Evolutionary conservation across 2,329 filamentous ascomycete genomes (phyloP).

Genomic region (Helicocarpus griseus): DNA sequence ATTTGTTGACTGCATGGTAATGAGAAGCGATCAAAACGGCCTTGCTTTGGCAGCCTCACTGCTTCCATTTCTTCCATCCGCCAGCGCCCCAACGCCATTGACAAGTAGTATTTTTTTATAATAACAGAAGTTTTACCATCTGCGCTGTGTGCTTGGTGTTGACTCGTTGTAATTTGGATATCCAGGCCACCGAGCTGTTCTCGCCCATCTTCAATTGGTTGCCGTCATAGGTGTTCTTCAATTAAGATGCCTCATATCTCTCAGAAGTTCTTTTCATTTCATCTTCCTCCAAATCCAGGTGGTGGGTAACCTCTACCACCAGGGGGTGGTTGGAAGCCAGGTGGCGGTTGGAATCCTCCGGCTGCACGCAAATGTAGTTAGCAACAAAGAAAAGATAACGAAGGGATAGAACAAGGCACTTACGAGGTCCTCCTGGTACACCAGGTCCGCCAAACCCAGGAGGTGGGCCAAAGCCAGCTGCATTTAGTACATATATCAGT

Average conservation of each 20-base stretch:
- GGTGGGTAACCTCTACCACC: slow-evolving; percentile 44
- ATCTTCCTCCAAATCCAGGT: slow-evolving; percentile 39
- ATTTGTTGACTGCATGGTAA: background rate
- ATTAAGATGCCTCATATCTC: background rate
- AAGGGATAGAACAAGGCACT: slow-evolving; percentile 20
- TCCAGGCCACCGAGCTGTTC: background rate
- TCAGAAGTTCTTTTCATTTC: slow-evolving; percentile 12
- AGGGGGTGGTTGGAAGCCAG: slow-evolving; percentile 66
- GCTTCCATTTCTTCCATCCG: slow-evolving; percentile 23
- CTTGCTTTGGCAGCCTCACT: slow-evolving; percentile 10
- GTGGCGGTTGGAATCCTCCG: slow-evolving; percentile 48
- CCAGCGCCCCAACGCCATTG: slow-evolving; percentile 34
- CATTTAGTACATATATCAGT: slow-evolving; percentile 13
- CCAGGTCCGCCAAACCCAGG: slow-evolving; percentile 38
- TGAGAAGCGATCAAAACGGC: background rate
- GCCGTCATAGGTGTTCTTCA: background rate
- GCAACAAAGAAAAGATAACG: slow-evolving; percentile 11
- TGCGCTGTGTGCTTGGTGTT: slow-evolving; percentile 10
- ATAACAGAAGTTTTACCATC: background rate
- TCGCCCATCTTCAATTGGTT: background rate
- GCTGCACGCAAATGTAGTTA: slow-evolving; percentile 39
- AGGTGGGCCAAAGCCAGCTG: slow-evolving; percentile 39
- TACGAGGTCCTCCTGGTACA: slow-evolving; percentile 33
- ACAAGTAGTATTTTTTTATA: slow-evolving; percentile 22
- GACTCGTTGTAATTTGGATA: background rate